phyloP scores from a whole-genome alignment of 257 asterid species.

The Ilex aquifolium region DNA sequence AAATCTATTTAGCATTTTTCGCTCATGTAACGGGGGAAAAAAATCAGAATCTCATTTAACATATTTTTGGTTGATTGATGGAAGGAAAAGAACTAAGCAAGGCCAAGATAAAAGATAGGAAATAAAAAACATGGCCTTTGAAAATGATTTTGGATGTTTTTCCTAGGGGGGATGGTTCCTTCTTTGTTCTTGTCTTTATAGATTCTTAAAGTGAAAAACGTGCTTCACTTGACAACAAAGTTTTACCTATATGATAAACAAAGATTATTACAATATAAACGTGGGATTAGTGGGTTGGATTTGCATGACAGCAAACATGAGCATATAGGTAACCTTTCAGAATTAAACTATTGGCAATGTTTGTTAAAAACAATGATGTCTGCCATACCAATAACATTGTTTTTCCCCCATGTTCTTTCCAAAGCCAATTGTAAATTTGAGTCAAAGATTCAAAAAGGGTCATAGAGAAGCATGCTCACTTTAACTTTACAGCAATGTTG shows the following conservation, averaged over 20 bases:
- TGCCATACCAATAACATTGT: too few species aligned
- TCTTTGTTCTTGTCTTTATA: conserved; percentile 15
- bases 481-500: too few species aligned
- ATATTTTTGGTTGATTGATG: conserved; percentile 3
- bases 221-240: conserved; percentile 21
- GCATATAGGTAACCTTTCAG: too few species aligned
- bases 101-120: conserved; percentile 17
- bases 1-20: too few species aligned
- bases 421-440: too few species aligned
- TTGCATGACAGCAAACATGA: conserved; percentile 25
- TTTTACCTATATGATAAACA: background rate
- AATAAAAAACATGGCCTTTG: conserved; percentile 27
- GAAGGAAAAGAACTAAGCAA: conserved; percentile 26
- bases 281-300: conserved; percentile 33
- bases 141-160: conserved; percentile 17
- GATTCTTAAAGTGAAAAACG: conserved; percentile 30
- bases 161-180: conserved; percentile 12
- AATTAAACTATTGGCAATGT: too few species aligned
- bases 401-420: too few species aligned
- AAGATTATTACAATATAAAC: conserved; percentile 6
- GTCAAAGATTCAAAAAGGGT: too few species aligned
- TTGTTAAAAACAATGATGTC: too few species aligned
- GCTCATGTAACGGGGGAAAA: background rate
- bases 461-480: too few species aligned
- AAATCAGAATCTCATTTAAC: background rate